Evolutionary conservation across 306 rosid genomes (phyloP), one percentile per base, ranked within the genome.

Genomic region (Vicia faba): DNA sequence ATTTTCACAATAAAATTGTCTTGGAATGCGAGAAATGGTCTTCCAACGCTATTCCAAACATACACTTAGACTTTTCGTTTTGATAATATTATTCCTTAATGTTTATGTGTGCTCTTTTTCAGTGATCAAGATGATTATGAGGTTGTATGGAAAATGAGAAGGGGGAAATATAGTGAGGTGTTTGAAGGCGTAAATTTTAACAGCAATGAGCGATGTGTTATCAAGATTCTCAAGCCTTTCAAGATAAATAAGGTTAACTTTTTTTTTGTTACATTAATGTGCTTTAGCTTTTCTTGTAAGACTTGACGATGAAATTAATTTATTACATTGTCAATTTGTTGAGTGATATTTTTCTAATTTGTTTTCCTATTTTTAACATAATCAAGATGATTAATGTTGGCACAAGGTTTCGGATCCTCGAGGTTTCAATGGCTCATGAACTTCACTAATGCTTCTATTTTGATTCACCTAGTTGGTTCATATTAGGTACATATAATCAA

Each of bases 141-240:
- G 83, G 97, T 93, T 57, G 99, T 93, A 50, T 72, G 99, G 55
- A 93, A 93, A 76, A 95, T 93, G 10, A 97, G 99, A 83, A 90
- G 99, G 79, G 96, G 99, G 58, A 93, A 93, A 72, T 93, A 93
- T 80, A 93, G 99, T 78, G 99, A 93, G 81, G 99, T 93, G 41
- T 93, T 93, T 7, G 99, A 89, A 72, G 98, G 98, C 29, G 83
- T 93, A 57, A 89, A 89, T 76, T 88, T 93, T 76, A 89, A 83
- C 35, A 86, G 82, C 85, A 88, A 78, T 15, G 98, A 93, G 75
- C 87, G 88, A 38, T 93, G 98, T 76, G 50, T 89, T 66, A 93
- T 93, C 85, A 93, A 93, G 91, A 93, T 89, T 78, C 97, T 93
- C 73, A 93, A 93, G 89, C 98, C 98, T 72, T 97, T 93, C 11